Base-by-base conservation (phyloP, 352 stramenopile species). In the Phytophthora tubulina region DNA sequence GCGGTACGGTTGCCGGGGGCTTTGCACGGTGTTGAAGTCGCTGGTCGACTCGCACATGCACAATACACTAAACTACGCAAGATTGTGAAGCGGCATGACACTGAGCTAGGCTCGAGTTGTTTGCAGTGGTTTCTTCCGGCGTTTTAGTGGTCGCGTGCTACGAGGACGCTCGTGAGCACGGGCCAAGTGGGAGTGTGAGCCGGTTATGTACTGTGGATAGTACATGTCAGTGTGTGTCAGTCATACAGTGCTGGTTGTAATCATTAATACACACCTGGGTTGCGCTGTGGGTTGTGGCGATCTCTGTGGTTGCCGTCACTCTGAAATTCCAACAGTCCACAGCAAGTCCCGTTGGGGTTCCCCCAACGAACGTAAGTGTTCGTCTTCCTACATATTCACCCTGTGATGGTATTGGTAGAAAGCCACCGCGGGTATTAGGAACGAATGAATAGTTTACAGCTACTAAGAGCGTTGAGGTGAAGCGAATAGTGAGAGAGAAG, bases 31-130 rank as follows among this genome's bases (percentile, higher is more conserved):
- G 44, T 6, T 50, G n/a, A 15, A 50, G n/a, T 50, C 30, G n/a
- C n/a, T 50, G 44, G 30, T n/a, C n/a, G n/a, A 50, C n/a, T 50
- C 44, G 44, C 44, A 50, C 15, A 50, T 50, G n/a, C 44, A n/a
- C 44, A 50, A 32, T 11, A 6, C 44, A 50, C 44, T 50, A 50
- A 11, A 32, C 44, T 50, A 50, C 44, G 44, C 44, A 30, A 50
- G 10, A 32, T n/a, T n/a, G n/a, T n/a, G 9, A 6, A 9, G 10
- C n/a, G n/a, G 8, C 17, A 50, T 4, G 44, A 32, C 44, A 7
- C 44, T 13, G 44, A 50, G 44, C 44, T 50, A 13, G 44, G 44
- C 44, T 50, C 44, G 44, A 30, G n/a, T 15, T 11, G 44, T 50
- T 4, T 7, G 17, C 30, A 3, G 44, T 4, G 44, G 44, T 50